phyloP scores from a whole-genome alignment of 2,329 filamentous ascomycete species.

The Ophiostoma australiae region DNA sequence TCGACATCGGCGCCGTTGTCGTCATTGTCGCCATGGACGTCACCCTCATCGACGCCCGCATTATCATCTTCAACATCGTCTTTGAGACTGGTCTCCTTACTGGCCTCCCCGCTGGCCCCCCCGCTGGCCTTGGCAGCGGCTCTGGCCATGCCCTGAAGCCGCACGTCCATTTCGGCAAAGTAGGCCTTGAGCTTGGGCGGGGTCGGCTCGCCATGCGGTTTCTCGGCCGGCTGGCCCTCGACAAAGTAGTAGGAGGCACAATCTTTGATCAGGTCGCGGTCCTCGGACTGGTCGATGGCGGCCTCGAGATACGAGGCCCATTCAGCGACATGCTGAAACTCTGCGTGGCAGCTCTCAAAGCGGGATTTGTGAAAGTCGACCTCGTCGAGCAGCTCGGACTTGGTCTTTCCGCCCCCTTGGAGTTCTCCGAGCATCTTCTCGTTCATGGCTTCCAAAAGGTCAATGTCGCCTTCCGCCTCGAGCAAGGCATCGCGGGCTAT shows the following conservation, averaged over 20 bases:
- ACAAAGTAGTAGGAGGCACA: neutral
- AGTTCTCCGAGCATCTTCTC: neutral
- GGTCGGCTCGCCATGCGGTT: neutral
- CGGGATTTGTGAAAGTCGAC: neutral
- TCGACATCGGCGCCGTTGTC: neutral
- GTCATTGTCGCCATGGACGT: neutral
- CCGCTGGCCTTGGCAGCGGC: neutral
- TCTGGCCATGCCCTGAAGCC: neutral
- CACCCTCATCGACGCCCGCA: neutral
- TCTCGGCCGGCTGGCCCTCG: neutral
- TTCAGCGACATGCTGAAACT: neutral
- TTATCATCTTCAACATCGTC: neutral
- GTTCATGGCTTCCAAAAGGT: neutral
- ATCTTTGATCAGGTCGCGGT: neutral
- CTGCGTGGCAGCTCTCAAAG: neutral
- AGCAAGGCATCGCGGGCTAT: neutral
- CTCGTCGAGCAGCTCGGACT: neutral
- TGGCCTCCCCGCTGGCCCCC: neutral
- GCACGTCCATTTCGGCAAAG: neutral
- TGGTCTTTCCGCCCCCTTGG: neutral
- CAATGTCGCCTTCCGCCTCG: conserved; percentile 1
- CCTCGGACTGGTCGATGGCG: conserved; percentile 4
- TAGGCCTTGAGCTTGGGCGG: neutral
- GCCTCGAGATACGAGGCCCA: neutral
- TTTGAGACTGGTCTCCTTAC: neutral